Evolutionary conservation across 345 rosid genomes (phyloP).

Genomic region (Nephelium lappaceum): DNA sequence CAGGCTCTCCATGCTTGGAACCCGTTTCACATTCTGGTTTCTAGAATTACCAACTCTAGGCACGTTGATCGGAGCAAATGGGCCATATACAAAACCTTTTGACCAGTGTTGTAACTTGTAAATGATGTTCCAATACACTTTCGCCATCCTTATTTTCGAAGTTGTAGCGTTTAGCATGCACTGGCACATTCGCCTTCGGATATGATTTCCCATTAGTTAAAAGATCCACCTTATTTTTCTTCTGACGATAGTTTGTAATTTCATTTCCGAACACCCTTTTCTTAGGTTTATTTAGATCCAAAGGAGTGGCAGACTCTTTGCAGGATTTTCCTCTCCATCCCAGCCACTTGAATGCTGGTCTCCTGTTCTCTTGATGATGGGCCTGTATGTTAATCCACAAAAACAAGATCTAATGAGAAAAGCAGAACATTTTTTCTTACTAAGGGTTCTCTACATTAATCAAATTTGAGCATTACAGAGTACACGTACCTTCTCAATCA

Average conservation of each 20-base stretch:
- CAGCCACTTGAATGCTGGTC: conserved; percentile 81
- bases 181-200: conserved; percentile 32
- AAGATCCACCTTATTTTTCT: conserved; percentile 45
- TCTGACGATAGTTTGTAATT: conserved; percentile 49
- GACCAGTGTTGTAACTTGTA: conserved; percentile 33
- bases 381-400: conserved; percentile 60
- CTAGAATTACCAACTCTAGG: conserved; percentile 19
- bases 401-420: conserved; percentile 11
- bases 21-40: conserved; percentile 31
- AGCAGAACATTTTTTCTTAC: neutral
- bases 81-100: conserved; percentile 55
- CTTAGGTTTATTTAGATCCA: conserved; percentile 42
- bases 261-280: conserved; percentile 70
- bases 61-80: conserved; percentile 46
- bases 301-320: conserved; percentile 20
- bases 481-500: conserved; percentile 73
- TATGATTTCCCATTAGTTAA: conserved; percentile 31
- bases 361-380: conserved; percentile 67
- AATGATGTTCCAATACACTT: conserved; percentile 30
- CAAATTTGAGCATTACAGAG: neutral
- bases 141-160: conserved; percentile 21
- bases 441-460: neutral
- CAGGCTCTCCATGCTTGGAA: conserved; percentile 52
- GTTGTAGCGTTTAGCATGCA: conserved; percentile 22
- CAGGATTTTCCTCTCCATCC: conserved; percentile 51